Evolutionary conservation across 2,329 filamentous ascomycete species (phyloP).

Genomic region (Drechslerella stenobrocha): DNA sequence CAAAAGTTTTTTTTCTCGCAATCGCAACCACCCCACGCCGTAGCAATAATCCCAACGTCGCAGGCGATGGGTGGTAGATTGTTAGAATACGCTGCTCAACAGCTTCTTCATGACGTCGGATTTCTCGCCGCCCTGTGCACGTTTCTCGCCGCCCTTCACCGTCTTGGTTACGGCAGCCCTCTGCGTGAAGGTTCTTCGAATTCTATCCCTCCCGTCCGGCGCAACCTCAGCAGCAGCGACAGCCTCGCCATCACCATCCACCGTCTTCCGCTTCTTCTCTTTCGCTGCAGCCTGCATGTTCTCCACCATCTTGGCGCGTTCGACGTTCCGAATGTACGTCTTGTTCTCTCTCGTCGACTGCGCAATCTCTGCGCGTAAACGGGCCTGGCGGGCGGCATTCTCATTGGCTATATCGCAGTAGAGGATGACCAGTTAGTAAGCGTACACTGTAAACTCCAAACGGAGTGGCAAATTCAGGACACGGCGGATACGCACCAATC

Average conservation of each 20-base stretch:
- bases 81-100: constrained; percentile 67
- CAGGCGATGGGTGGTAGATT: not conserved
- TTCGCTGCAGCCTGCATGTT: constrained; percentile 66
- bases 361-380: constrained; percentile 76
- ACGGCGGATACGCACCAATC: constrained; percentile 47
- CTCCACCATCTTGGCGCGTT: constrained; percentile 76
- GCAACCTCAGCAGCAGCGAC: constrained; percentile 48
- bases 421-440: too few relatives aligned
- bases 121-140: constrained; percentile 57
- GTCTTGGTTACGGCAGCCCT: constrained; percentile 63
- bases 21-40: too few relatives aligned
- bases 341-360: constrained; percentile 78
- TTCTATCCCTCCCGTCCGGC: constrained; percentile 54
- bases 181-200: constrained; percentile 68
- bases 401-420: constrained; percentile 64
- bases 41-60: too few relatives aligned
- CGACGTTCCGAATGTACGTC: constrained; percentile 76
- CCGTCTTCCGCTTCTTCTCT: constrained; percentile 58
- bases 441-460: too few relatives aligned
- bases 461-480: not conserved
- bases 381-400: constrained; percentile 74
- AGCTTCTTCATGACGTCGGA: constrained; percentile 65
- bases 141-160: constrained; percentile 50
- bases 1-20: constrained; percentile 27
- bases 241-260: constrained; percentile 55